Percentiles rank a stretch among this genome's conserved stretches.
phyloP scores from a whole-genome alignment of 805 yeast species.

The Hanseniaspora jakobsenii region DNA sequence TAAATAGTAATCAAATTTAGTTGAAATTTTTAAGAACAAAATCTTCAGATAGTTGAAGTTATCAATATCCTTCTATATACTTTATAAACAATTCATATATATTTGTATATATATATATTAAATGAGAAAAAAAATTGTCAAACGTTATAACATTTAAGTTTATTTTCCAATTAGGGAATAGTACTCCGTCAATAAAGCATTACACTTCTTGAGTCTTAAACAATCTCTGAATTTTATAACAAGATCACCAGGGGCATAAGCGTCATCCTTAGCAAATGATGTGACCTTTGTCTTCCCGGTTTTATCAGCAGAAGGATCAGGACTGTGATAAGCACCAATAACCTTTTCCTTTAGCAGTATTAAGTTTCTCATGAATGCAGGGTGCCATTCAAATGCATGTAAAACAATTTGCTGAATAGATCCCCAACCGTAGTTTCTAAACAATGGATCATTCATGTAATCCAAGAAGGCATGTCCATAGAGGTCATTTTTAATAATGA shows the following conservation, averaged over 20 bases:
- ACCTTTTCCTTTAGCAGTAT: constrained; percentile 57
- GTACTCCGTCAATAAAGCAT: constrained; percentile 28
- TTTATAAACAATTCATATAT: not conserved
- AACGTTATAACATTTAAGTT: too few species aligned
- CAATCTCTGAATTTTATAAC: constrained; percentile 54
- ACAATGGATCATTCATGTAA: constrained; percentile 63
- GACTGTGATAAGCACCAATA: constrained; percentile 38
- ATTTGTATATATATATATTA: not conserved
- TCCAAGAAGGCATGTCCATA: constrained; percentile 62
- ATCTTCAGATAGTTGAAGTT: not conserved
- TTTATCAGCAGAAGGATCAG: constrained; percentile 19
- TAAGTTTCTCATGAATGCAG: constrained; percentile 57
- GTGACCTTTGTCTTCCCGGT: constrained; percentile 17
- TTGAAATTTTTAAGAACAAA: too few species aligned
- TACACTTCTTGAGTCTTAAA: constrained; percentile 40
- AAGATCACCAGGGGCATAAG: constrained; percentile 55
- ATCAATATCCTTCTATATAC: too few species aligned
- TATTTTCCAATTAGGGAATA: constrained; percentile 19
- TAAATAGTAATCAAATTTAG: too few species aligned
- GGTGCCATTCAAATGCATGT: constrained; percentile 95
- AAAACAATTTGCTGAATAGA: constrained; percentile 56
- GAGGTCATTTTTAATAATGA: constrained; percentile 55
- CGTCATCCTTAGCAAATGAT: constrained; percentile 28
- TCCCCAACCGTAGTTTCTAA: constrained; percentile 44
- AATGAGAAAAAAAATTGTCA: too few species aligned